Conservation (phyloP, 2,329 filamentous ascomycete genomes). For the Aspergillus pseudoviridinutans region DNA sequence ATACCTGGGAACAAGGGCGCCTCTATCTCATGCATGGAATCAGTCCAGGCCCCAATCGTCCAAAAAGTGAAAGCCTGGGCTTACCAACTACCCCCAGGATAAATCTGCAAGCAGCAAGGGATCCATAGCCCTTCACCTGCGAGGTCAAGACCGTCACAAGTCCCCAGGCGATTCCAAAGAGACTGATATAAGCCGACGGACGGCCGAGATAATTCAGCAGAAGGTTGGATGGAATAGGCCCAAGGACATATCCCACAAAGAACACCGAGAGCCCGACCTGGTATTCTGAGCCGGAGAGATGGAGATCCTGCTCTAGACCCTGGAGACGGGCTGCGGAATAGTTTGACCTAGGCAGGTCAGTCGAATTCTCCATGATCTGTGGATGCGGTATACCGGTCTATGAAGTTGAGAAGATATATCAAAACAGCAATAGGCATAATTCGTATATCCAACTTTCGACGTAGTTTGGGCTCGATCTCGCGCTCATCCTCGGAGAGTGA, state of each 20-base stretch:
- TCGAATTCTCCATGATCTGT: background rate
- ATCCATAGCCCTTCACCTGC: slow-evolving; percentile 31
- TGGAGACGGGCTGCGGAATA: slow-evolving; percentile 35
- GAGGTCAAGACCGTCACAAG: slow-evolving; percentile 36
- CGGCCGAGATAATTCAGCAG: slow-evolving; percentile 29
- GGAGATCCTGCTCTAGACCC: slow-evolving; percentile 32
- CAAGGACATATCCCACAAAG: slow-evolving; percentile 35
- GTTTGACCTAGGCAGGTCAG: slow-evolving; percentile 30
- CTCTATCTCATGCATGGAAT: slow-evolving; percentile 21
- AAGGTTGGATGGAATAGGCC: slow-evolving; percentile 39
- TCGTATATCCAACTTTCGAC: slow-evolving; percentile 17
- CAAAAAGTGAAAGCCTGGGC: background rate
- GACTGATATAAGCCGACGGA: slow-evolving; percentile 33
- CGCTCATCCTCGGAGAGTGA: background rate
- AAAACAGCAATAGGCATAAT: slow-evolving; percentile 20
- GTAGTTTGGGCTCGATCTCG: slow-evolving; percentile 14
- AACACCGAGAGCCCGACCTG: slow-evolving; percentile 33
- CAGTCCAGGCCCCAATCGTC: background rate
- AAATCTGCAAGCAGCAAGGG: slow-evolving; percentile 35
- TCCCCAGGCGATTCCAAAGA: slow-evolving; percentile 38
- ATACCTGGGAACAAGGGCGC: slow-evolving; percentile 47
- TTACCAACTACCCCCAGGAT: slow-evolving; percentile 41
- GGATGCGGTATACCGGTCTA: slow-evolving; percentile 14
- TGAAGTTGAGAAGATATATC: slow-evolving; percentile 22
- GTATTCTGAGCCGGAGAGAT: slow-evolving; percentile 26